These are phyloP conservation scores for Phlebiopsis flavidoalba DNA, from an alignment of 768 basidiomycete species.

Conservation along the genomic window DNA sequence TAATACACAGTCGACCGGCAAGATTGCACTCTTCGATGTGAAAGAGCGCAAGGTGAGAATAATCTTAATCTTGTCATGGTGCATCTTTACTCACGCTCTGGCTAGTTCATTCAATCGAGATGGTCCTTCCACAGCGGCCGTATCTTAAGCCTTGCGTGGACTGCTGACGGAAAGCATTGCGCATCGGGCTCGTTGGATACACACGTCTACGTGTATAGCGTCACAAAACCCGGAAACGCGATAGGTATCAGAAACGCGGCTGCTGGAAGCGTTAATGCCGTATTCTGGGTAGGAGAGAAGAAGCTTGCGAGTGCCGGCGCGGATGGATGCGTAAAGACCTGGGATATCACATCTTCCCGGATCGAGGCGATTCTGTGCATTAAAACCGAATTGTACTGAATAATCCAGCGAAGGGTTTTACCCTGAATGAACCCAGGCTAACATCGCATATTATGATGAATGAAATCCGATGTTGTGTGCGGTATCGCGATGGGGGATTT, in stretches of 20 bases:
- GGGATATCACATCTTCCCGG: constrained; percentile 47
- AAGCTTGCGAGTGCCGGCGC: constrained; percentile 70
- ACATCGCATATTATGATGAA: background rate
- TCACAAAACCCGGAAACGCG: constrained; percentile 63
- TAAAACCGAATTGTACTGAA: background rate
- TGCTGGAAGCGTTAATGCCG: constrained; percentile 78
- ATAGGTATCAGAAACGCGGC: constrained; percentile 83
- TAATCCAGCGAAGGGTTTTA: background rate
- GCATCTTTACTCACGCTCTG: background rate
- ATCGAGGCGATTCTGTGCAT: background rate
- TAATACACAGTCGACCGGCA: constrained; percentile 62
- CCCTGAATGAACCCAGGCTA: background rate
- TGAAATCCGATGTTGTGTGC: background rate
- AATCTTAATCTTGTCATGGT: background rate
- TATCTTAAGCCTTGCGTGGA: constrained; percentile 75
- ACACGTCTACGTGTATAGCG: constrained; percentile 84
- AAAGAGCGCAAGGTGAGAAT: constrained; percentile 51
- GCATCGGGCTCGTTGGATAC: constrained; percentile 93
- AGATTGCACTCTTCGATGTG: constrained; percentile 74
- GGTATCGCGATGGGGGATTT: background rate
- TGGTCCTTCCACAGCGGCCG: constrained; percentile 89
- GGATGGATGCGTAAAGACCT: constrained; percentile 75
- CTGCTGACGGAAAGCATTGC: constrained; percentile 65
- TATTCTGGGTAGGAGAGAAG: constrained; percentile 66
- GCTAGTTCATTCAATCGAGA: constrained; percentile 59